Conservation (phyloP, 352 stramenopile genomes). For the Phytopythium oedochilum region DNA sequence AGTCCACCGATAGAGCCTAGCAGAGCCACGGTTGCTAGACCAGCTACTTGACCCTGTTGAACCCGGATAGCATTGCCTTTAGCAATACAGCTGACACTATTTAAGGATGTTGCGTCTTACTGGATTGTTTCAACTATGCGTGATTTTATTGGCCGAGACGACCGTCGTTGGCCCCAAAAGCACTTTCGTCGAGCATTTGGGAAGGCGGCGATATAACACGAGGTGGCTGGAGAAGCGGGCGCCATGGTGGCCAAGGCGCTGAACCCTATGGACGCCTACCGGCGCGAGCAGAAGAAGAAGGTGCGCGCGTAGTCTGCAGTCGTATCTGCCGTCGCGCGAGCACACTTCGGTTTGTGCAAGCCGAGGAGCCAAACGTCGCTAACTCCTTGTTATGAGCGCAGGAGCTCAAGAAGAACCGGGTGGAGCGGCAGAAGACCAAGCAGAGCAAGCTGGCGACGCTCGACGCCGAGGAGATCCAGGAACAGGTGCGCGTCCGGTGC, state of each 20-base stretch:
- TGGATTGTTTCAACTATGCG: not conserved
- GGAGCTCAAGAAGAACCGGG: conserved; percentile 73
- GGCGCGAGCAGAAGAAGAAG: conserved; percentile 82
- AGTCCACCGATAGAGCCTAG: too few species aligned
- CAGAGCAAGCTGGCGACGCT: conserved; percentile 54
- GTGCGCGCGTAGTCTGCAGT: conserved; percentile 5
- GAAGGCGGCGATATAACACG: too few species aligned
- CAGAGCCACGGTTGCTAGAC: too few species aligned
- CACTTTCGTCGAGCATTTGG: too few species aligned
- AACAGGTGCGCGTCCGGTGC: conserved; percentile 22
- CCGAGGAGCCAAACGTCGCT: too few species aligned
- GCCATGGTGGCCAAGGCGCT: conserved; percentile 47
- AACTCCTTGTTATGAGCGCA: conserved; percentile 7
- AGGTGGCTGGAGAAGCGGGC: not conserved
- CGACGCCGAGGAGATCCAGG: conserved; percentile 44
- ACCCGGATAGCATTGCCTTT: not conserved
- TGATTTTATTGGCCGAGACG: not conserved
- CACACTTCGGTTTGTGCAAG: too few species aligned
- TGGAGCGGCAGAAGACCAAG: conserved; percentile 58
- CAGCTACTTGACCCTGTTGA: not conserved
- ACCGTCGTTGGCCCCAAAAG: too few species aligned
- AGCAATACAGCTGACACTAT: not conserved
- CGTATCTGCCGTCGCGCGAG: too few species aligned
- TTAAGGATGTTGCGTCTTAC: not conserved
- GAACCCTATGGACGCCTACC: conserved; percentile 73